Base-by-base conservation (phyloP, 2,329 filamentous ascomycete species). In the Anthostomella pinea region DNA sequence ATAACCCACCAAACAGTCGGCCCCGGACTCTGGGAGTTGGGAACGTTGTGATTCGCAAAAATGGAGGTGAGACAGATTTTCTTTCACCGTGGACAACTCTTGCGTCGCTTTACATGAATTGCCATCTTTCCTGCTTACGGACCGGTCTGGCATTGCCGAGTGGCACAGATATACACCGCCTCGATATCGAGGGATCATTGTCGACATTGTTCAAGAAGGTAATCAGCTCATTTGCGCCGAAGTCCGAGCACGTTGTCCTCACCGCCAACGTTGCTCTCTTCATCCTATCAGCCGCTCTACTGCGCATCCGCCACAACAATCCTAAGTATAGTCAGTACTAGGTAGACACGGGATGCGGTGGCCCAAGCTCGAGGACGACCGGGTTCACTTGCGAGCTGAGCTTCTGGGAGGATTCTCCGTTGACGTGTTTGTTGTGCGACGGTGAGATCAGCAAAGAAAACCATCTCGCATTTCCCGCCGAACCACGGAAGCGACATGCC, bases 401-500 rank as follows among this genome's bases (percentile, higher is more conserved):
- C 18, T 43, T 39, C 39, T 19, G 41, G 41, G 43, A 45, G 41
- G 48, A 43, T 35, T 38, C 34, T 41, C 39, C 44, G 46, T 45
- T 31, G 39, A 43, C 46, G 42, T 43, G 44, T 51, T 40, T 32
- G 19, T 51, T 51, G 53, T 60, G 38, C 51, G 46, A 60, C 54
- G 40, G 53, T 57, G 51, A 55, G 53, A 57, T 59, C 51, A 54
- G 52, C 52, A 52, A 45, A 50, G 43, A 46, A 46, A 15, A n/a
- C 9, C 33, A n/a, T 13, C 19, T 32, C 21, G n/a, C 16, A 13
- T 27, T 22, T n/a, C 30, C 20, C 17, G 14, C 16, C 13, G 17
- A 28, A 22, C 4, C 23, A 25, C 15, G n/a, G n/a, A 24, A 15
- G 18, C 25, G 30, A 14, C 19, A 29, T 28, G 25, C 25, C 33